Conservation (phyloP, 2,329 filamentous ascomycete species). For the Rhynchosporium secalis region DNA sequence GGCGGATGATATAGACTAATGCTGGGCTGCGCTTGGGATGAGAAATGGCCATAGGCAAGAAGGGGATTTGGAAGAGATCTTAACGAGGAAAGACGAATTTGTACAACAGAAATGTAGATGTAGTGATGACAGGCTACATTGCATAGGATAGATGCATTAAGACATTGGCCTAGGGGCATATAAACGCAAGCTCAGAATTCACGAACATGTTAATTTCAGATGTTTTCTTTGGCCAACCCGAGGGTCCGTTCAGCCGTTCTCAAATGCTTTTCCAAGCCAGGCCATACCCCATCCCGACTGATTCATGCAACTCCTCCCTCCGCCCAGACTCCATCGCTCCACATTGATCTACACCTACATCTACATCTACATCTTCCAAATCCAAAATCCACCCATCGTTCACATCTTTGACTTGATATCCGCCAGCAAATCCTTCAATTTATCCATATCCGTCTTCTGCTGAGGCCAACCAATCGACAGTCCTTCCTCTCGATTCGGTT, state of each 20-base stretch:
- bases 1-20: conserved; percentile 36
- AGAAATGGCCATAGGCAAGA: neutral
- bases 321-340: neutral
- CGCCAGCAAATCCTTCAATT: conserved; percentile 75
- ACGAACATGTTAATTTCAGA: neutral
- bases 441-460: conserved; percentile 74
- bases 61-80: neutral
- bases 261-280: neutral
- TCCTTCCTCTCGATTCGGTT: conserved; percentile 82
- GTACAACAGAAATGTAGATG: conserved; percentile 22
- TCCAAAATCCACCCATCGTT: conserved; percentile 19
- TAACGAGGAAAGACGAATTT: neutral
- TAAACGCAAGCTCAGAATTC: neutral
- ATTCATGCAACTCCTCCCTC: neutral
- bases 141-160: conserved; percentile 9
- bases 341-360: neutral
- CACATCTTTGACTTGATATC: conserved; percentile 91
- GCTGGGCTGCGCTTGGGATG: neutral
- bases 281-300: neutral
- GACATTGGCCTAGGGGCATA: neutral
- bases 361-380: no score
- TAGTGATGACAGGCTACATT: conserved; percentile 13
- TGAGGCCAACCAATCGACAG: conserved; percentile 79
- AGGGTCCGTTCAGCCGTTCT: neutral
- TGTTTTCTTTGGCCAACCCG: neutral